Evolutionary conservation across 2,329 filamentous ascomycete species (phyloP), one percentile per base, ranked within the genome.

Genomic region (Leptographium flavum): DNA sequence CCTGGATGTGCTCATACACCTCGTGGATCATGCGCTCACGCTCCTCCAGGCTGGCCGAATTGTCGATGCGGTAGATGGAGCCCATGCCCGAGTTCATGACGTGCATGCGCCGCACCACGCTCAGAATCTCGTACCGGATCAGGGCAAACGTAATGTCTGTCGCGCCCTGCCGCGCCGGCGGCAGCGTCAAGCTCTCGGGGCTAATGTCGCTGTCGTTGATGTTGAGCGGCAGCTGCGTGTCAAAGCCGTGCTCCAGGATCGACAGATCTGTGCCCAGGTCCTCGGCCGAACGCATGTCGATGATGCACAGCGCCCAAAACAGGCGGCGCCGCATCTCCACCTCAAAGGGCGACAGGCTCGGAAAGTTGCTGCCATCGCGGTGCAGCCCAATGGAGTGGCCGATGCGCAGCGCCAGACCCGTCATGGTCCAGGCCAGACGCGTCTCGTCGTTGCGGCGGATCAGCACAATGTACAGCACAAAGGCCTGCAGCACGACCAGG

Each of bases 371-470:
- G 14, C 72, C 71, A 37, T 83, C 79, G n/a, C 72, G 65, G 45
- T 78, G 73, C 30, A 77, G 60, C 1, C 73, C 72, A 22, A 77
- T 60, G 10, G 68, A 66, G 28, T 73, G 69, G 14, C 64, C 70
- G 55, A 76, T 72, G 6, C 72, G 63, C 17, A 77, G 70, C n/a
- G 72, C 69, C 1, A 81, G 65, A 0, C 77, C 79, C 0, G 74
- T 77, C 51, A 83, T 63, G 33, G 76, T 75, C 76, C 79, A 83
- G 5, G 75, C 67, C 4, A 76, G 74, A 4, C 68, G 55, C 42
- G 72, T 58, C 52, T 69, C 68, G 35, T 74, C 71, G 35, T 71
- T 65, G 11, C 67, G 65, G 15, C 71, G 67, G 9, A 73, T 66
- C 1, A 73, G 61, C 4, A 73, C 63, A 6, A 82, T 63, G 48